A percentile compares a stretch with the other conserved stretches of the same genome.
Conservation (phyloP, 495 filamentous ascomycete species). For the Jackrogersella minutella region DNA sequence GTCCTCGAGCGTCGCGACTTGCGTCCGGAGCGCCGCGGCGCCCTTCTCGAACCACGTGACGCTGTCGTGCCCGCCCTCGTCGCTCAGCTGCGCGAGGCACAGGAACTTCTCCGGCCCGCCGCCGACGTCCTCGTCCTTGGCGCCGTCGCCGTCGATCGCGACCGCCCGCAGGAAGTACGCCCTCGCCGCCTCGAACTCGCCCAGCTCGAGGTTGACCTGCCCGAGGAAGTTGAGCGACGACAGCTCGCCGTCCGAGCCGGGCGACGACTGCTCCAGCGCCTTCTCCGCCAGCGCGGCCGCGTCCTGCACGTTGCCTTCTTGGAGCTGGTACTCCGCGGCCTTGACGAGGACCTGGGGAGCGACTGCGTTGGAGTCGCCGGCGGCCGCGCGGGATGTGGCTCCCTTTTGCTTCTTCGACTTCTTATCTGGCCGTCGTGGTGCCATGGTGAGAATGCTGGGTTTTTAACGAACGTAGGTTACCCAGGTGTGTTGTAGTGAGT, state of each 20-base stretch:
- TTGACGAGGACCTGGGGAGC: slow-evolving; percentile 61
- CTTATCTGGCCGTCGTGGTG: slow-evolving; percentile 54
- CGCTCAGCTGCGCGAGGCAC: slow-evolving; percentile 91
- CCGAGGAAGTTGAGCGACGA: slow-evolving; percentile 80
- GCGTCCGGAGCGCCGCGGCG: slow-evolving; percentile 68
- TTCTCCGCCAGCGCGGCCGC: slow-evolving; percentile 71
- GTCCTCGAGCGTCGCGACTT: slow-evolving; percentile 63
- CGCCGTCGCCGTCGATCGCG: slow-evolving; percentile 75
- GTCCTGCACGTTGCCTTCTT: slow-evolving; percentile 72
- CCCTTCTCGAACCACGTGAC: slow-evolving; percentile 90
- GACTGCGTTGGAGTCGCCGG: slow-evolving; percentile 38
- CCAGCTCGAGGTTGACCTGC: slow-evolving; percentile 85
- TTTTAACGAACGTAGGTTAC: slow-evolving; percentile 2
- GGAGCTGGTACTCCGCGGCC: slow-evolving; percentile 72
- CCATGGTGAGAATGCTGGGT: slow-evolving; percentile 44
- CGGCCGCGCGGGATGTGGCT: slow-evolving; percentile 39
- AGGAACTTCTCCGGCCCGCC: slow-evolving; percentile 95
- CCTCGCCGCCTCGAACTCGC: slow-evolving; percentile 76
- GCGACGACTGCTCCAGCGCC: slow-evolving; percentile 61
- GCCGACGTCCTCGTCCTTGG: slow-evolving; percentile 64
- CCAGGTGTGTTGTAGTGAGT: neutral
- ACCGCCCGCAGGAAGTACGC: slow-evolving; percentile 74
- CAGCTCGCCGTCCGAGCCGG: slow-evolving; percentile 53
- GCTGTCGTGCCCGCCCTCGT: slow-evolving; percentile 83
- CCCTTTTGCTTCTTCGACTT: slow-evolving; percentile 51